Evolutionary conservation across 2,329 filamentous ascomycete genomes (phyloP).

Genomic region (Cryphonectria japonica): DNA sequence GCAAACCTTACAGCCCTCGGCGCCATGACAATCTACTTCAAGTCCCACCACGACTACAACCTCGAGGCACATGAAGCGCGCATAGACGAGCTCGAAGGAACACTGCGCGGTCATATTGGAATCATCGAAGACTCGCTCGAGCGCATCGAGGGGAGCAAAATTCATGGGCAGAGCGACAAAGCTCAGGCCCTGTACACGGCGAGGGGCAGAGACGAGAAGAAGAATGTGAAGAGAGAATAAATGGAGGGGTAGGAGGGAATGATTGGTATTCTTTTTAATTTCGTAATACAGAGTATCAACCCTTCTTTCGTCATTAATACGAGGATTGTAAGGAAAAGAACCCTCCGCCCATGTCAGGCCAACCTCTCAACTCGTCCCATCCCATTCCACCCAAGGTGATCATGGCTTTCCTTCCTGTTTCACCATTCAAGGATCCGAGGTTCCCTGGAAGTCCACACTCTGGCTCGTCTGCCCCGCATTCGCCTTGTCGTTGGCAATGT

Average conservation of each 20-base stretch:
- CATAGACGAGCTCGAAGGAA: conserved; percentile 27
- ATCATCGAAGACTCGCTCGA: conserved; percentile 25
- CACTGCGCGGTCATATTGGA: conserved; percentile 24
- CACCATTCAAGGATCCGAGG: conserved; percentile 1
- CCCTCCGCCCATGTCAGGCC: neutral
- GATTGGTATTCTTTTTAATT: conserved; percentile 6
- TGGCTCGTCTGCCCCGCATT: conserved; percentile 42
- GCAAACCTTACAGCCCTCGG: conserved; percentile 22
- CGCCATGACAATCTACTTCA: conserved; percentile 14
- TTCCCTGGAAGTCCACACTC: conserved; percentile 42
- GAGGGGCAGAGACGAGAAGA: conserved; percentile 18
- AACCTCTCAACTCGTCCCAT: neutral
- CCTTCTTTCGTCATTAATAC: conserved; percentile 19
- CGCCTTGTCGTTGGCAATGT: conserved; percentile 47
- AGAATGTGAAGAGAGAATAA: neutral
- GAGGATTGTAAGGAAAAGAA: neutral
- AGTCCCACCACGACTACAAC: conserved; percentile 16
- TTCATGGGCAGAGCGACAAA: conserved; percentile 22
- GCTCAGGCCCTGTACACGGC: conserved; percentile 21
- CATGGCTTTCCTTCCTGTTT: neutral
- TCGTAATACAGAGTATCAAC: conserved; percentile 22
- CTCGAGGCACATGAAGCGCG: conserved; percentile 22
- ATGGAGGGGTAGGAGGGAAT: neutral
- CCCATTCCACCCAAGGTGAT: neutral
- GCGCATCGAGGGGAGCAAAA: conserved; percentile 23